Percentiles rank a stretch among this genome's conserved stretches.
phyloP scores from a whole-genome alignment of 495 filamentous ascomycete species.

The Trichoderma orchidacearum region DNA sequence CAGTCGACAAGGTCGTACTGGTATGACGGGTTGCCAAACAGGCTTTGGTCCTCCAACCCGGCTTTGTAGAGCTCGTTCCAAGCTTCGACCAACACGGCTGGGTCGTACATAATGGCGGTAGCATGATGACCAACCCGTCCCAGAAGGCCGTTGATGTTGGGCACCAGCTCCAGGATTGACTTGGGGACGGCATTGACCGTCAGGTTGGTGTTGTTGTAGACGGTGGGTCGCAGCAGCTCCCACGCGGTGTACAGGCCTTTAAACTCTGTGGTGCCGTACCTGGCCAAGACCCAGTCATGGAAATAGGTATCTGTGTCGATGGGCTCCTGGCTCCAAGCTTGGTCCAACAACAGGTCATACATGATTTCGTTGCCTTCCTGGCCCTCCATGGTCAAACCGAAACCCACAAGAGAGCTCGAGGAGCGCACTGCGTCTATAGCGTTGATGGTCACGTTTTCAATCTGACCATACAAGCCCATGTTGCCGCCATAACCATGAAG shows the following conservation, averaged over 20 bases:
- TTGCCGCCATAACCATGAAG: conserved; percentile 37
- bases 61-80: conserved; percentile 29
- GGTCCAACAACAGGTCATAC: conserved; percentile 35
- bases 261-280: conserved; percentile 23
- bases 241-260: conserved; percentile 27
- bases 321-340: conserved; percentile 31
- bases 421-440: conserved; percentile 27
- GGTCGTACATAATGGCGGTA: conserved; percentile 31
- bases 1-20: conserved; percentile 37
- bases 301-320: conserved; percentile 34
- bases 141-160: conserved; percentile 23
- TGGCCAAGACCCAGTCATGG: conserved; percentile 27
- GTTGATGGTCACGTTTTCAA: conserved; percentile 33
- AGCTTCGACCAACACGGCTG: conserved; percentile 20
- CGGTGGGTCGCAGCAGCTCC: conserved; percentile 31
- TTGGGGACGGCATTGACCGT: conserved; percentile 27
- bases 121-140: conserved; percentile 25
- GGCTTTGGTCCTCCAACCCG: conserved; percentile 13
- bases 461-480: conserved; percentile 38
- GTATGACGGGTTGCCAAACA: conserved; percentile 34
- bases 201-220: conserved; percentile 40
- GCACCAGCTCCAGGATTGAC: conserved; percentile 31
- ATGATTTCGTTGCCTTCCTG: conserved; percentile 44
- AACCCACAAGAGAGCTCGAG: conserved; percentile 27
- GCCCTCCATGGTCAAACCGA: conserved; percentile 34